Evolutionary conservation across 2,329 filamentous ascomycete genomes (phyloP).

Genomic region (Bretziella fagacearum): DNA sequence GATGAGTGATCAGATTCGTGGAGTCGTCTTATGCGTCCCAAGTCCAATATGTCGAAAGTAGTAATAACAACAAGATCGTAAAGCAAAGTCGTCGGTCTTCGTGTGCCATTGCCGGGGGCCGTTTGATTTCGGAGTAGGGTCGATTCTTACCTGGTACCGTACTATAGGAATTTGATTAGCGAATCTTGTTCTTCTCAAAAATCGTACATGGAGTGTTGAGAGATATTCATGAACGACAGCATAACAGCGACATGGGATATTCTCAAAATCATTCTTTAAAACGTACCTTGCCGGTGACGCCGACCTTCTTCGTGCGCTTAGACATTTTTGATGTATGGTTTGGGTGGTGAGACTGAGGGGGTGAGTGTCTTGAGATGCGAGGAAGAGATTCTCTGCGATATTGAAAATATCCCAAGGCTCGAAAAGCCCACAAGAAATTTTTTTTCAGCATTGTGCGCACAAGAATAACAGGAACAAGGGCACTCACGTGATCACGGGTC

Average conservation of each 20-base stretch:
- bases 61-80: too few relatives aligned
- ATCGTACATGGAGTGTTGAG: too few relatives aligned
- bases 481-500: conserved; percentile 13
- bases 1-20: too few relatives aligned
- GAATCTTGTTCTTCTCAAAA: conserved; percentile 1
- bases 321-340: conserved; percentile 54
- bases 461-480: conserved; percentile 8
- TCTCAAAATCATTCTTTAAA: conserved; percentile 13
- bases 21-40: too few relatives aligned
- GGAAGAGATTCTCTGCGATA: conserved; percentile 12
- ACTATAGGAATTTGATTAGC: conserved; percentile 38
- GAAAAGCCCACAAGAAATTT: conserved; percentile 14
- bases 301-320: conserved; percentile 94
- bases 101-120: neutral
- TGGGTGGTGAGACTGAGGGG: conserved; percentile 15
- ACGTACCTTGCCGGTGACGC: conserved; percentile 55
- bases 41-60: too few relatives aligned
- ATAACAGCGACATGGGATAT: neutral
- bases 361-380: conserved; percentile 17
- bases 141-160: conserved; percentile 70
- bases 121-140: conserved; percentile 3
- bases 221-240: neutral
- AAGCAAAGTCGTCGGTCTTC: neutral
- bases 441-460: conserved; percentile 14
- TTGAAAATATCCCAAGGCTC: conserved; percentile 13